Percentiles rank a stretch among this genome's conserved stretches.
phyloP scores from a whole-genome alignment of 345 rosid genomes.

The Crucihimalaya himalaica region DNA sequence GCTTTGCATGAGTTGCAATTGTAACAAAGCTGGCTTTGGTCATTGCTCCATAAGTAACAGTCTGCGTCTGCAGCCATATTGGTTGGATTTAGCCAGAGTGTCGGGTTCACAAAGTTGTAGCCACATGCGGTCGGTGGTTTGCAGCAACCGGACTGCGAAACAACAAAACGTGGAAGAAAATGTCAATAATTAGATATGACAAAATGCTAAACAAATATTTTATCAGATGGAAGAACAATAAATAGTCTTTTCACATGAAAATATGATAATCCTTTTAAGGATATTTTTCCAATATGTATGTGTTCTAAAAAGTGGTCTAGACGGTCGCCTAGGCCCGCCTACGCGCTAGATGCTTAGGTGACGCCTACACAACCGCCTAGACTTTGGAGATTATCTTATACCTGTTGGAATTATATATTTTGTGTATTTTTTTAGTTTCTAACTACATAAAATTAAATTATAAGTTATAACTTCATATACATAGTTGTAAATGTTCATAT shows the following conservation, averaged over 20 bases:
- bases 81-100: slow-evolving; percentile 71
- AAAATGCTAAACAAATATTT: neutral
- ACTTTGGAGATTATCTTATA: no score
- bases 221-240: neutral
- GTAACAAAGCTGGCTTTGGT: slow-evolving; percentile 80
- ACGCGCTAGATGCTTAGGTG: no score
- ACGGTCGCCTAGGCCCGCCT: no score
- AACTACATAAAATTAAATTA: no score
- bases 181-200: neutral
- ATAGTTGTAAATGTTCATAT: no score
- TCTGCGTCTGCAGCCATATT: slow-evolving; percentile 77
- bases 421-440: no score
- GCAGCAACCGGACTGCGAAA: slow-evolving; percentile 81
- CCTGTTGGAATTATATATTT: no score
- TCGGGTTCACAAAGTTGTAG: slow-evolving; percentile 76
- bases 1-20: slow-evolving; percentile 87
- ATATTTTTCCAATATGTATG: neutral
- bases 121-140: slow-evolving; percentile 91
- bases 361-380: no score
- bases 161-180: neutral
- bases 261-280: neutral
- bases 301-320: no score
- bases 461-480: no score
- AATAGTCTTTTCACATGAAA: neutral
- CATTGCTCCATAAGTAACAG: slow-evolving; percentile 84